A percentile compares a stretch with the other conserved stretches of the same genome.
Conservation (phyloP, 2,329 filamentous ascomycete genomes). For the Epichloe hybrida region DNA sequence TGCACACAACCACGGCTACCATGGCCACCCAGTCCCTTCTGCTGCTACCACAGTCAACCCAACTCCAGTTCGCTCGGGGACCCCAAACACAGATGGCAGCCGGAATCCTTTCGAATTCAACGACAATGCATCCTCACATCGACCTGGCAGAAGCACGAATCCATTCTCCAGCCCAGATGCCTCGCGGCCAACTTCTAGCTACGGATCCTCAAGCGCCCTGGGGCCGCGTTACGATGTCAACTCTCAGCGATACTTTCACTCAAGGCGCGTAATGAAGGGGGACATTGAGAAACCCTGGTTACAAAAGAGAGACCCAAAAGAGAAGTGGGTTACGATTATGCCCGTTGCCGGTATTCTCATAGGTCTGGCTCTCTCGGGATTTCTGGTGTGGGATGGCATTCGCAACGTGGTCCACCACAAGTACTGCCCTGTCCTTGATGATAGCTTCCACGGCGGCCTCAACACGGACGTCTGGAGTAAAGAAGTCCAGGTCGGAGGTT, state of each 20-base stretch:
- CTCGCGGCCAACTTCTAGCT: constrained; percentile 35
- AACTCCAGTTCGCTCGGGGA: constrained; percentile 27
- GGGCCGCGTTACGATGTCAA: constrained; percentile 23
- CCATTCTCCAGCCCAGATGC: constrained; percentile 32
- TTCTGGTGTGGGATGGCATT: constrained; percentile 65
- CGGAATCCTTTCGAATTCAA: constrained; percentile 28
- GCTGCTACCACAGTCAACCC: constrained; percentile 23
- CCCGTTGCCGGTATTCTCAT: constrained; percentile 58
- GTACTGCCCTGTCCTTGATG: constrained; percentile 55
- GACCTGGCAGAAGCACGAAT: constrained; percentile 20
- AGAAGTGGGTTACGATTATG: constrained; percentile 79
- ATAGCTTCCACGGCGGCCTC: constrained; percentile 48
- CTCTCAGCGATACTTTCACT: constrained; percentile 53
- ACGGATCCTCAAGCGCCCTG: constrained; percentile 29
- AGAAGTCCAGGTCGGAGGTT: constrained; percentile 63
- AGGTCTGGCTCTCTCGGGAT: constrained; percentile 53
- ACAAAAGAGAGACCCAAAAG: constrained; percentile 56
- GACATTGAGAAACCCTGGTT: constrained; percentile 68
- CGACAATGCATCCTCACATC: constrained; percentile 23
- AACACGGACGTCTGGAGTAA: constrained; percentile 54
- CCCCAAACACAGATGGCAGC: constrained; percentile 26
- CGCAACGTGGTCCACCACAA: constrained; percentile 59
- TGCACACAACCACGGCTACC: constrained; percentile 10
- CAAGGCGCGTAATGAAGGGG: constrained; percentile 57
- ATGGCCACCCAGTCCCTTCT: constrained; percentile 18